Evolutionary conservation across 2,329 filamentous ascomycete species (phyloP), one percentile per base, ranked within the genome.

Genomic region (Monilinia fructicola): DNA sequence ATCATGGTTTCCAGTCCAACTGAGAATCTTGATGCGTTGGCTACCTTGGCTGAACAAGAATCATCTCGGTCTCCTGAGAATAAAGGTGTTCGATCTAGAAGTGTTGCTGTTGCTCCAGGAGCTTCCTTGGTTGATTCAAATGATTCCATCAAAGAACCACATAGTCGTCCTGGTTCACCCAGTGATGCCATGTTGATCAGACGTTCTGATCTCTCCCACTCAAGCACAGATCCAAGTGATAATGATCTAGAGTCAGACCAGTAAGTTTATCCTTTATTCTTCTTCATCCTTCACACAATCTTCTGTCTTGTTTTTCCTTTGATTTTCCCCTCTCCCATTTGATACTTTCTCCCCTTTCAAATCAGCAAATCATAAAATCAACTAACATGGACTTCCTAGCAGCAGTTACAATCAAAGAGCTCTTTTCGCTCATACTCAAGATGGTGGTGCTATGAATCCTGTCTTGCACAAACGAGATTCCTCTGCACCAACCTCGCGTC

Each of bases 161-260:
- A 31, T 53, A 48, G 62, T 59, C 38, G 50, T 12, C 50, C 74
- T 38, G 66, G 70, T 28, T 76, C 76, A 6, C 76, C 76, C n/a
- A 75, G 72, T 54, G 75, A 77, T 66, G 73, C 74, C 2, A 73
- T 77, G 35, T 55, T 77, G 1, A 76, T 76, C 65, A 75, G 72
- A 64, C 70, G 75, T 4, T 65, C 70, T 5, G 65, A 70, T 35
- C 55, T 71, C 18, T 72, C 73, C 14, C 68, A 55, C 56, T 65
- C 74, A 14, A 67, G 70, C 48, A 74, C 73, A 2, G 67, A 69
- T 44, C 66, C 71, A 4, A 56, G 69, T n/a, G 70, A 68, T 38
- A 48, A 61, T 23, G 58, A 48, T 26, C 58, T 66, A 14, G 42
- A 59, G 38, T 65, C 69, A 50, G 67, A 69, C 38, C 31, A 66